Evolutionary conservation across 805 yeast genomes (phyloP).

Genomic region (Scheffersomyces coipomensis): DNA sequence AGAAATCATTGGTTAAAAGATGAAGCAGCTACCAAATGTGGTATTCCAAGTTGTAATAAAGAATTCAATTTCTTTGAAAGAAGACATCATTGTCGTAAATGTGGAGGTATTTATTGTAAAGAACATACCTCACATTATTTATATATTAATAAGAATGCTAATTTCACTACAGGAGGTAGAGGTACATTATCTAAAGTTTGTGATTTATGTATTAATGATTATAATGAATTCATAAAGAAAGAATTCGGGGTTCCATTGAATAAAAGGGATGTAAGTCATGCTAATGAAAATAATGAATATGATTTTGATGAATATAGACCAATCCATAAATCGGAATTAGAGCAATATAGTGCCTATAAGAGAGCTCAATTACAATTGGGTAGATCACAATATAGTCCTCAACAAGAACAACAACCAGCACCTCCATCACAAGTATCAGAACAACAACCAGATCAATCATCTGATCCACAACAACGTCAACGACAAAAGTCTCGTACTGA

Average conservation of each 20-base stretch:
- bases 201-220: slow-evolving; percentile 61
- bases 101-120: slow-evolving; percentile 79
- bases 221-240: slow-evolving; percentile 46
- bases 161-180: slow-evolving; percentile 63
- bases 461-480: slow-evolving; percentile 11
- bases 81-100: slow-evolving; percentile 80
- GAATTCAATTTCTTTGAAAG: slow-evolving; percentile 76
- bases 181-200: slow-evolving; percentile 73
- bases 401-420: not conserved
- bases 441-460: slow-evolving; percentile 1
- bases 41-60: slow-evolving; percentile 53
- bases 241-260: slow-evolving; percentile 30
- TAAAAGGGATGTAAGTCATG: not conserved
- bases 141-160: slow-evolving; percentile 57
- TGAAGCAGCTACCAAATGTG: slow-evolving; percentile 59
- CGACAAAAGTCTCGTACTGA: slow-evolving; percentile 28
- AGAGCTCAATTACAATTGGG: not conserved
- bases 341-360: not conserved
- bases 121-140: slow-evolving; percentile 60
- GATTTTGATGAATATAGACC: not conserved
- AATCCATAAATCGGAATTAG: not conserved
- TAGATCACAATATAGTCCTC: not conserved
- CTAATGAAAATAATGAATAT: not conserved
- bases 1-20: slow-evolving; percentile 77
- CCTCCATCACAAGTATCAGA: not conserved